These are phyloP conservation scores for Diplodia seriata DNA, from an alignment of 2,329 filamentous ascomycete species.

Conservation along the genomic window DNA sequence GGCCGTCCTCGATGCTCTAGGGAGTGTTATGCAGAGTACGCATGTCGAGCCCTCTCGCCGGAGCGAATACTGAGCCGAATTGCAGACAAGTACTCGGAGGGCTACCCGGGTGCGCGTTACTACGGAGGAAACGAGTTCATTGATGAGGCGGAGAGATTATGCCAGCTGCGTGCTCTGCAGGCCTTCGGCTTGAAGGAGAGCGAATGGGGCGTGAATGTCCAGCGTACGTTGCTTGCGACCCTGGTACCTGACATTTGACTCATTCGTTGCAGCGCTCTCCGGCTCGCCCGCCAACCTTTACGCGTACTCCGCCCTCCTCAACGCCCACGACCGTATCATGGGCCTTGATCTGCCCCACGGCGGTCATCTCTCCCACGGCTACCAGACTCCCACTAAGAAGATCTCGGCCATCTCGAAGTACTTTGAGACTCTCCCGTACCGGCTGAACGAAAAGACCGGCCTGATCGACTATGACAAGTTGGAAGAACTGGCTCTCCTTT, in stretches of 20 bases:
- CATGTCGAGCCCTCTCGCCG: constrained; percentile 70
- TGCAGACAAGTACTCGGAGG: constrained; percentile 97
- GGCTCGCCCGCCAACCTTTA: constrained; percentile 77
- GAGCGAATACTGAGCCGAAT: constrained; percentile 39
- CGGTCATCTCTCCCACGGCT: constrained; percentile 94
- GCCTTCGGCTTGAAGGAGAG: constrained; percentile 84
- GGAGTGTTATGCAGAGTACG: constrained; percentile 59
- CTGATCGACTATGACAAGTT: constrained; percentile 97
- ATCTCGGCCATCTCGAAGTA: constrained; percentile 98
- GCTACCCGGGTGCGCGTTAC: constrained; percentile 96
- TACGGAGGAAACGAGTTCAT: constrained; percentile 99
- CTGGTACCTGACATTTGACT: constrained; percentile 35
- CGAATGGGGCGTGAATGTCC: constrained; percentile 99
- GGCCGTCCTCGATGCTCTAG: constrained; percentile 96
- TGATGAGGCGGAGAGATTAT: constrained; percentile 92
- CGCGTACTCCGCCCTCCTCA: constrained; percentile 91
- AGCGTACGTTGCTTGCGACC: constrained; percentile 61
- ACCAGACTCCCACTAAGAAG: constrained; percentile 82
- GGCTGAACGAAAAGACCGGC: constrained; percentile 85
- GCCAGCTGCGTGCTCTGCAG: constrained; percentile 90
- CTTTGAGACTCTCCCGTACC: constrained; percentile 98
- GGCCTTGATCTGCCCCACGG: constrained; percentile 95
- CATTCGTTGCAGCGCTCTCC: constrained; percentile 68
- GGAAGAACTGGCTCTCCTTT: constrained; percentile 87
- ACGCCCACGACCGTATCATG: constrained; percentile 95